Evolutionary conservation across 495 filamentous ascomycete genomes (phyloP).

Genomic region (Chaetomidium leptoderma): DNA sequence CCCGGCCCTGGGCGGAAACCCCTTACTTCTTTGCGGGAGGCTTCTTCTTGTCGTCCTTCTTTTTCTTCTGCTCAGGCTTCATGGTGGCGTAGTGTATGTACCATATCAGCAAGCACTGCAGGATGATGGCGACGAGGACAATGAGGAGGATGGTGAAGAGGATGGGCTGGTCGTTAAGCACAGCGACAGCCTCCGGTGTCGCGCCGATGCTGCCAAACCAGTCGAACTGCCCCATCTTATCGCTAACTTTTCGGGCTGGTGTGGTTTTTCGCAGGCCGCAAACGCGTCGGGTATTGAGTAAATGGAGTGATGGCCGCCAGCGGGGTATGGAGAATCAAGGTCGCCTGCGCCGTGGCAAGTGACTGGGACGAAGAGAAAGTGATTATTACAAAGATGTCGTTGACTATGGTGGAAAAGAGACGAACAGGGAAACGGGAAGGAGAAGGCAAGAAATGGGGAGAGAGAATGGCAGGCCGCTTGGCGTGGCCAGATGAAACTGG

Average conservation of each 20-base stretch:
- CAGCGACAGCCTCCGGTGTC: constrained; percentile 45
- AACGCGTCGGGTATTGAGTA: not conserved
- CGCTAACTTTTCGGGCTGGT: not conserved
- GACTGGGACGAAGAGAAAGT: not conserved
- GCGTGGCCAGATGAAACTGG: constrained; percentile 23
- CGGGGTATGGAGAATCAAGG: not conserved
- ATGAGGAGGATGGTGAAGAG: constrained; percentile 49
- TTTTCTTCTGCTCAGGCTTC: constrained; percentile 49
- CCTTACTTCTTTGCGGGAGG: constrained; percentile 17
- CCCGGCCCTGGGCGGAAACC: not conserved
- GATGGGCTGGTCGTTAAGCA: constrained; percentile 51
- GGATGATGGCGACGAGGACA: constrained; percentile 42
- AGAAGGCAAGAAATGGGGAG: constrained; percentile 2
- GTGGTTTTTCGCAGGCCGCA: not conserved
- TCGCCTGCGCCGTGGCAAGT: constrained; percentile 10
- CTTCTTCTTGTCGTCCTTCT: constrained; percentile 42
- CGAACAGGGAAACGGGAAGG: not conserved
- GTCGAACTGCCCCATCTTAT: constrained; percentile 45
- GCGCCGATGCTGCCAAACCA: constrained; percentile 47
- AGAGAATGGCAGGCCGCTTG: constrained; percentile 13
- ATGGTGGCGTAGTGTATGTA: constrained; percentile 50
- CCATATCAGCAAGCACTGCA: constrained; percentile 42
- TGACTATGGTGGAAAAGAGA: not conserved
- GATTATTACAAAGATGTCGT: constrained; percentile 6
- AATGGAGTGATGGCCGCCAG: not conserved